A percentile compares a stretch with the other conserved stretches of the same genome.
These are phyloP conservation scores for Physcomitrium patens DNA, from an alignment of 225 moss, liverwort and hornwort genomes.

Conservation along the genomic window DNA sequence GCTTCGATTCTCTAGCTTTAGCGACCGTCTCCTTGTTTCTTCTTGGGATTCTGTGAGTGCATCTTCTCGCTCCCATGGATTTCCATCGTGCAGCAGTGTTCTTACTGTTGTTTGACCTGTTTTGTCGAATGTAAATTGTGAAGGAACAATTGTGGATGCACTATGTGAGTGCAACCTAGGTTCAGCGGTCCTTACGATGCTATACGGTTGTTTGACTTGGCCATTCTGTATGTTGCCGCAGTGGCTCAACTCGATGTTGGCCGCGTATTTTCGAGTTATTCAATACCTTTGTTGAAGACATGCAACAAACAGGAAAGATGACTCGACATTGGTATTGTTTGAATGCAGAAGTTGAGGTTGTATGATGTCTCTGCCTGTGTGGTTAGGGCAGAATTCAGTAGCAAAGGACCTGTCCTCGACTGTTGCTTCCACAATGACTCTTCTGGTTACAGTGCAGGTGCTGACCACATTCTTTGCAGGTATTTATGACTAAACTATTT, in stretches of 20 bases:
- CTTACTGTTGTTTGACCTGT: too few relatives aligned
- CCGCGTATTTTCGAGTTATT: neutral
- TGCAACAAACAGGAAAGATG: neutral
- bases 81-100: neutral
- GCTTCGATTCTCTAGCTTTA: constrained; percentile 79
- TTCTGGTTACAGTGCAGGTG: constrained; percentile 78
- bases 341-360: constrained; percentile 80
- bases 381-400: constrained; percentile 72
- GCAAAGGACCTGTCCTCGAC: constrained; percentile 73
- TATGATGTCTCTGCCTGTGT: constrained; percentile 72
- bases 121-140: too few relatives aligned
- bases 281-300: neutral
- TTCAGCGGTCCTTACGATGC: too few relatives aligned
- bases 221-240: too few relatives aligned
- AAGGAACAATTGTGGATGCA: too few relatives aligned
- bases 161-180: too few relatives aligned
- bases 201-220: too few relatives aligned
- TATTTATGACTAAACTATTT: constrained; percentile 15
- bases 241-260: too few relatives aligned
- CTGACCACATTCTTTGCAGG: constrained; percentile 70
- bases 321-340: neutral
- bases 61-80: neutral
- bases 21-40: constrained; percentile 83
- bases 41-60: constrained; percentile 88
- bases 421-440: constrained; percentile 93